These are phyloP conservation scores for Neurospora africana DNA, from an alignment of 495 filamentous ascomycete species.

Conservation along the genomic window DNA sequence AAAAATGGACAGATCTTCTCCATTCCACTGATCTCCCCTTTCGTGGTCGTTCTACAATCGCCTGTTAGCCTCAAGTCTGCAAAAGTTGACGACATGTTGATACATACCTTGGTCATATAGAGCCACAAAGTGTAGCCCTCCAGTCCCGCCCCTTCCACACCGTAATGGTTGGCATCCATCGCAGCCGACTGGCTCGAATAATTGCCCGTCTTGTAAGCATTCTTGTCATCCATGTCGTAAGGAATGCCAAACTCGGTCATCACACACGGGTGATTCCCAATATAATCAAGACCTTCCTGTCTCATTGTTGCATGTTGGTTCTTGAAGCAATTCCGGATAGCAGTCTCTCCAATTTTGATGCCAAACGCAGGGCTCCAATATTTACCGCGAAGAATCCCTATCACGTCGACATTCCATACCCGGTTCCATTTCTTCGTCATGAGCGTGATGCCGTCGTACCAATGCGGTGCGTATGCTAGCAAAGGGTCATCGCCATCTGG, in stretches of 20 bases:
- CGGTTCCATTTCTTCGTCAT: conserved; percentile 99
- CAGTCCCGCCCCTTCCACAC: conserved; percentile 65
- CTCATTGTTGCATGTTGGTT: conserved; percentile 84
- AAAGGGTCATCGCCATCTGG: conserved; percentile 70
- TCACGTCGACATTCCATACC: conserved; percentile 90
- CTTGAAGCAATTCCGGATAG: conserved; percentile 87
- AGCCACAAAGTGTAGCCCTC: conserved; percentile 88
- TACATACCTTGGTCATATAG: conserved; percentile 60
- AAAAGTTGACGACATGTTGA: neutral
- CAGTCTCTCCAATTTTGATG: conserved; percentile 85
- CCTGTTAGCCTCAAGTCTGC: neutral
- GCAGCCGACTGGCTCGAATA: conserved; percentile 87
- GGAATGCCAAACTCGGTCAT: conserved; percentile 96
- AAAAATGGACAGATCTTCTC: conserved; percentile 88
- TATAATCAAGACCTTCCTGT: conserved; percentile 79
- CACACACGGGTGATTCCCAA: conserved; percentile 82
- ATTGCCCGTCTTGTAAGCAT: conserved; percentile 93
- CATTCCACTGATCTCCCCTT: conserved; percentile 94
- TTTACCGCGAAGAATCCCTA: conserved; percentile 79
- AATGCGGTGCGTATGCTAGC: conserved; percentile 89
- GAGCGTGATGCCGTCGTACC: conserved; percentile 90
- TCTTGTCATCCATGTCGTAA: conserved; percentile 95
- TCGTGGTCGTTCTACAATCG: conserved; percentile 63
- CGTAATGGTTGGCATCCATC: conserved; percentile 96
- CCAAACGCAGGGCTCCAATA: conserved; percentile 83